These are phyloP conservation scores for Chenopodium quinoa DNA, from an alignment of 148 eudicot species.

Conservation along the genomic window DNA sequence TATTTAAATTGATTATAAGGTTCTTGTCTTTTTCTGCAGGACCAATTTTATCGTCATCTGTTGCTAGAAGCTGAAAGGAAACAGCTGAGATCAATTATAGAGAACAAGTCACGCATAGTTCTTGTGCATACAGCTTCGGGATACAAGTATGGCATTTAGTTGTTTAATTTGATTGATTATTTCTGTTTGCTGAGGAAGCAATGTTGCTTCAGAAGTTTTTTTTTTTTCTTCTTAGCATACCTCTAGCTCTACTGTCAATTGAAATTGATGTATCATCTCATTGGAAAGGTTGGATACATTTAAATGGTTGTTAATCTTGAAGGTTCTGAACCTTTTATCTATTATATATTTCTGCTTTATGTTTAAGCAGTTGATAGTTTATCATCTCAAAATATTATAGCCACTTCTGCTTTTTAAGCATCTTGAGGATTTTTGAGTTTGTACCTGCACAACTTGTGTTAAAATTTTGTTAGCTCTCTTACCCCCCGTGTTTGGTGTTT, in stretches of 20 bases:
- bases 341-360: background rate
- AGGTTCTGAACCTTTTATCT: background rate
- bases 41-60: constrained; percentile 88
- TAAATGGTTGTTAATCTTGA: background rate
- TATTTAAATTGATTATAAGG: background rate
- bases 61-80: constrained; percentile 94
- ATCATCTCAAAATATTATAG: background rate
- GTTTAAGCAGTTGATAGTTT: background rate
- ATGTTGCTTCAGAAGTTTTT: background rate
- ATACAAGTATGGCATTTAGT: constrained; percentile 65
- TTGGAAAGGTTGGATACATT: background rate
- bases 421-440: background rate
- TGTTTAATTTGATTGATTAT: background rate
- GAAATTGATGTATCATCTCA: background rate
- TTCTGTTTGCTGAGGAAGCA: background rate
- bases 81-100: constrained; percentile 79
- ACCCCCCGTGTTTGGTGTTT: background rate
- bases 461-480: background rate
- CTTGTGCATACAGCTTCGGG: constrained; percentile 98
- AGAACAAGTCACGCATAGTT: constrained; percentile 93
- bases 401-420: background rate
- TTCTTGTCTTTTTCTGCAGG: constrained; percentile 45
- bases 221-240: background rate
- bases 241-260: background rate
- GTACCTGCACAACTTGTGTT: background rate